Conservation (phyloP, 352 stramenopile genomes). For the Phytophthora gonapodyides region DNA sequence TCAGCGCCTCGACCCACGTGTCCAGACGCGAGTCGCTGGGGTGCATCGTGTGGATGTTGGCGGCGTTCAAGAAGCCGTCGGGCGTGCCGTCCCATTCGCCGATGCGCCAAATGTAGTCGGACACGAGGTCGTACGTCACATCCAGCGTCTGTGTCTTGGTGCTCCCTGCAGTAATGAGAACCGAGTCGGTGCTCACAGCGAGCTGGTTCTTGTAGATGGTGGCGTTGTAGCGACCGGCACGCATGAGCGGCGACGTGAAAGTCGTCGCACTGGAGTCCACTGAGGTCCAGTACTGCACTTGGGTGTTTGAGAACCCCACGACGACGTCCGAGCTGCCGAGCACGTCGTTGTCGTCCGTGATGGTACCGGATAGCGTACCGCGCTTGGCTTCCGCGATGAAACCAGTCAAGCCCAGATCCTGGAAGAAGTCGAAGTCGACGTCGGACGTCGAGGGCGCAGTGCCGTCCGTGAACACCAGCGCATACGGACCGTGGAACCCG, state of each 20-base stretch:
- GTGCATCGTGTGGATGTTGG: conserved; percentile 60
- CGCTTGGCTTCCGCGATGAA: conserved; percentile 41
- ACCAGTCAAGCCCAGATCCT: conserved; percentile 38
- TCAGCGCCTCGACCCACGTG: conserved; percentile 23
- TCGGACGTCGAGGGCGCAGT: conserved; percentile 20
- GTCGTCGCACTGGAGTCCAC: conserved; percentile 17
- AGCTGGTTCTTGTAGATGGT: conserved; percentile 55
- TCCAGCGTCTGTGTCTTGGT: conserved; percentile 24
- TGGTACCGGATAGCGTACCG: conserved; percentile 36
- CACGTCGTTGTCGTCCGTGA: conserved; percentile 31
- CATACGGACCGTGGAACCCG: conserved; percentile 52
- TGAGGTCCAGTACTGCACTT: conserved; percentile 49
- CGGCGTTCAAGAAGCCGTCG: conserved; percentile 50
- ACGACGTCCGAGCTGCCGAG: conserved; percentile 31
- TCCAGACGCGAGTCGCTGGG: conserved; percentile 49
- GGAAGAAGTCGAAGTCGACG: conserved; percentile 52
- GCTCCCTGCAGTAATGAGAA: conserved; percentile 22
- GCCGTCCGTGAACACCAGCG: conserved; percentile 47
- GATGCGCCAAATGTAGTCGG: conserved; percentile 46
- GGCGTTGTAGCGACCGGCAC: conserved; percentile 46
- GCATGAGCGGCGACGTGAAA: conserved; percentile 53
- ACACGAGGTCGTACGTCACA: conserved; percentile 31
- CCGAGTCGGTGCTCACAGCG: conserved; percentile 34
- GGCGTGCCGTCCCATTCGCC: conserved; percentile 57
- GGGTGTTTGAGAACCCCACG: conserved; percentile 39